These are phyloP conservation scores for Phytophthora melonis DNA, from an alignment of 352 stramenopile species.

Conservation along the genomic window DNA sequence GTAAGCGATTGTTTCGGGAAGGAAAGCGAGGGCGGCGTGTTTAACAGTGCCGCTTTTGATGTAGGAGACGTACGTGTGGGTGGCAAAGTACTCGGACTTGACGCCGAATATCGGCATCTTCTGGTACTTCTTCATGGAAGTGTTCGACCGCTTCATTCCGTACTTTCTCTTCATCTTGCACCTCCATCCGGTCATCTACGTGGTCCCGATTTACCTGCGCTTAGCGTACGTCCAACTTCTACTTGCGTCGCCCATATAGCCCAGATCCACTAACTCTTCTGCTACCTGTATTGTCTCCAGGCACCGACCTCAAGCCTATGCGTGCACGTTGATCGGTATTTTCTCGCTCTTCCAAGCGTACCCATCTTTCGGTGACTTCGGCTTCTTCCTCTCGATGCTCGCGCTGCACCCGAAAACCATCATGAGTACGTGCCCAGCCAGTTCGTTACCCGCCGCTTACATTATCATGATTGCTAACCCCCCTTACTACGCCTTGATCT, in stretches of 20 bases:
- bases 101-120: constrained; percentile 88
- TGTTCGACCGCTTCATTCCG: constrained; percentile 87
- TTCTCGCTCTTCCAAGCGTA: constrained; percentile 86
- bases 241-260: not conserved
- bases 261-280: constrained; percentile 7
- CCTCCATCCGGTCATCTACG: constrained; percentile 83
- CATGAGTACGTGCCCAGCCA: constrained; percentile 55
- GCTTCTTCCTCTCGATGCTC: constrained; percentile 76
- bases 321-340: constrained; percentile 73
- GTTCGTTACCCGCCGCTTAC: too few species aligned
- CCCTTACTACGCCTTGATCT: not conserved
- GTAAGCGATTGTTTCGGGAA: constrained; percentile 23
- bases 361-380: constrained; percentile 80
- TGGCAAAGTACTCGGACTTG: constrained; percentile 82
- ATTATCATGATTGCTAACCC: not conserved
- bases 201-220: constrained; percentile 80
- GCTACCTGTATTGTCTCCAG: constrained; percentile 36
- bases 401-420: constrained; percentile 83
- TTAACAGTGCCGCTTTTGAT: constrained; percentile 1
- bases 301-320: constrained; percentile 75
- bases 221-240: constrained; percentile 55
- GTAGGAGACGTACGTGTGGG: constrained; percentile 86
- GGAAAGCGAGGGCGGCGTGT: not conserved
- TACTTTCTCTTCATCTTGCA: constrained; percentile 89
- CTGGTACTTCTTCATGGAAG: constrained; percentile 92